Conservation (phyloP, 1,284 basidiomycete genomes). For the Cryptococcus deneoformans region DNA sequence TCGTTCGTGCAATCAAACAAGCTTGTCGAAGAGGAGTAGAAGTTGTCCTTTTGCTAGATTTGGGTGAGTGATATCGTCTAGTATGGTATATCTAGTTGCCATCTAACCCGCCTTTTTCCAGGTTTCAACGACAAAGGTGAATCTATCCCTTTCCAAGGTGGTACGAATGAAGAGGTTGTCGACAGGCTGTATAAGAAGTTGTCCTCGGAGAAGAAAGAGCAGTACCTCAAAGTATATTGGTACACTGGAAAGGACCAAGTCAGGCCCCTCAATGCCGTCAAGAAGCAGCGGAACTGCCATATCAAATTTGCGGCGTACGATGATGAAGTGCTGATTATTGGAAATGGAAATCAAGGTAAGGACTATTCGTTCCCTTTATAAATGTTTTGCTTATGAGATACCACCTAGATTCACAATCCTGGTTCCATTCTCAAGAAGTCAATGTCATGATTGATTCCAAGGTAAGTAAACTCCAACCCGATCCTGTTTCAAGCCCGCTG, state of each 20-base stretch:
- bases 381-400: not conserved
- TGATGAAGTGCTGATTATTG: slow-evolving; percentile 65
- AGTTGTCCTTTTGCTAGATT: slow-evolving; percentile 62
- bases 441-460: slow-evolving; percentile 70
- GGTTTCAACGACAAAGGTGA: slow-evolving; percentile 65
- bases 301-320: slow-evolving; percentile 74
- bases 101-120: not conserved
- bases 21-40: slow-evolving; percentile 66
- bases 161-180: slow-evolving; percentile 74
- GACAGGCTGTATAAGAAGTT: slow-evolving; percentile 62
- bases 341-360: slow-evolving; percentile 51
- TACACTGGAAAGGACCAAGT: slow-evolving; percentile 65
- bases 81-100: not conserved
- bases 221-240: slow-evolving; percentile 66
- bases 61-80: slow-evolving; percentile 40
- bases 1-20: slow-evolving; percentile 63
- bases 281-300: slow-evolving; percentile 74
- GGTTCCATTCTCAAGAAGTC: slow-evolving; percentile 76
- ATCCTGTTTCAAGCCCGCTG: not conserved
- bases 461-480: slow-evolving; percentile 11
- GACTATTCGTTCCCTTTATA: not conserved
- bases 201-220: slow-evolving; percentile 52
- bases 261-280: slow-evolving; percentile 65
- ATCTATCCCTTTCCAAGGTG: slow-evolving; percentile 69
- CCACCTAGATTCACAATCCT: slow-evolving; percentile 54